phyloP scores from a whole-genome alignment of 129 eudicot genomes.

The Ambrosia trifida region DNA sequence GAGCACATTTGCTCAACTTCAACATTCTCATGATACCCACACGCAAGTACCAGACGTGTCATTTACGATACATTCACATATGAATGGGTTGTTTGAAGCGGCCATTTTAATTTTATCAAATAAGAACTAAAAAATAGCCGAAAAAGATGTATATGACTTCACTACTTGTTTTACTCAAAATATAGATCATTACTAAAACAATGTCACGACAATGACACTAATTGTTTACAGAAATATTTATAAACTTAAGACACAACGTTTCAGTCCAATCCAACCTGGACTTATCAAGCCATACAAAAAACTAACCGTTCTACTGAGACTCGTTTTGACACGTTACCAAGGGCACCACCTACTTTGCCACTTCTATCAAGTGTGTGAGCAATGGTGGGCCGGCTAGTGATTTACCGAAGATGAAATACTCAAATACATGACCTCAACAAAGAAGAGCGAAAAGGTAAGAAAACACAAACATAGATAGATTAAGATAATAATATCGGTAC shows the following conservation, averaged over 20 bases:
- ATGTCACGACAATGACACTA: background rate
- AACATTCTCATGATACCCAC: too few relatives aligned
- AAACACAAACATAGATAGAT: conserved; percentile 15
- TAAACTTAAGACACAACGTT: too few relatives aligned
- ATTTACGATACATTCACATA: too few relatives aligned
- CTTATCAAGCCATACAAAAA: background rate
- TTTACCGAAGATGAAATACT: background rate
- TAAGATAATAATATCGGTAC: conserved; percentile 25
- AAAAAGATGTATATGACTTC: too few relatives aligned
- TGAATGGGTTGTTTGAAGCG: too few relatives aligned
- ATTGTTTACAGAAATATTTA: too few relatives aligned
- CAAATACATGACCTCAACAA: background rate
- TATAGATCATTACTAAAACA: background rate
- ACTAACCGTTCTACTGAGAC: background rate
- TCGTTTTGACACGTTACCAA: background rate
- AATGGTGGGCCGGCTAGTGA: background rate
- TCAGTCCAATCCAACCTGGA: background rate
- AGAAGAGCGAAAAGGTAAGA: background rate
- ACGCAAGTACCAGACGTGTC: too few relatives aligned
- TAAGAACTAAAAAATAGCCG: too few relatives aligned
- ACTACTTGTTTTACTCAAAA: background rate
- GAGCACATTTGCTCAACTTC: too few relatives aligned
- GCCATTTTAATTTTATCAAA: too few relatives aligned
- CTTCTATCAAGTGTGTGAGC: background rate
- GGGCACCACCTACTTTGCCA: background rate